These are phyloP conservation scores for Mercurialis annua DNA, from an alignment of 345 rosid species.

Conservation along the genomic window DNA sequence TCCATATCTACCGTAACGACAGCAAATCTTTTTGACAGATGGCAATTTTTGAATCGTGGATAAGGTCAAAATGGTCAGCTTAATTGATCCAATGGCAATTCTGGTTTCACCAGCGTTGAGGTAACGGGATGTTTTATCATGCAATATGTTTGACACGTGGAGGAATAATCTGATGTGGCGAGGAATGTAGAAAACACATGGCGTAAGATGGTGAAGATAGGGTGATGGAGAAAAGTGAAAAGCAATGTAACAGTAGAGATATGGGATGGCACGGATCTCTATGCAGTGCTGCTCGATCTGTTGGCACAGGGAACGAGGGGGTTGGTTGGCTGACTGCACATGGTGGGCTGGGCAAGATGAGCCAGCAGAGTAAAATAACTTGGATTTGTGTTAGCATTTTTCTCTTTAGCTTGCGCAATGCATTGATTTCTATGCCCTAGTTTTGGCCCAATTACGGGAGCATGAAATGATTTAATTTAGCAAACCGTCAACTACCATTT, in stretches of 20 bases:
- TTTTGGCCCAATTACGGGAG: too few relatives aligned
- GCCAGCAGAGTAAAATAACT: background rate
- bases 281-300: background rate
- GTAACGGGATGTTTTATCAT: too few relatives aligned
- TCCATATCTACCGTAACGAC: too few relatives aligned
- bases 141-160: conserved; percentile 12
- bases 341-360: background rate
- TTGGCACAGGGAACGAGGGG: conserved; percentile 20
- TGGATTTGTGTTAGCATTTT: too few relatives aligned
- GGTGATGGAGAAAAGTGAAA: conserved; percentile 12
- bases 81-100: background rate
- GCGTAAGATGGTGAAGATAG: background rate
- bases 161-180: background rate
- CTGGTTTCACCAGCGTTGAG: background rate
- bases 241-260: too few relatives aligned
- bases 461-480: too few relatives aligned
- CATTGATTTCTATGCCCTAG: too few relatives aligned
- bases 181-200: conserved; percentile 5
- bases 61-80: conserved; percentile 1
- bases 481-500: too few relatives aligned
- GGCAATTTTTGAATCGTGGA: background rate
- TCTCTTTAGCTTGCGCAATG: too few relatives aligned
- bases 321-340: background rate
- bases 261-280: conserved; percentile 12
- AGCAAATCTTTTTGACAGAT: background rate